Conservation (phyloP, 805 yeast genomes). For the Martiniozyma abietophila region DNA sequence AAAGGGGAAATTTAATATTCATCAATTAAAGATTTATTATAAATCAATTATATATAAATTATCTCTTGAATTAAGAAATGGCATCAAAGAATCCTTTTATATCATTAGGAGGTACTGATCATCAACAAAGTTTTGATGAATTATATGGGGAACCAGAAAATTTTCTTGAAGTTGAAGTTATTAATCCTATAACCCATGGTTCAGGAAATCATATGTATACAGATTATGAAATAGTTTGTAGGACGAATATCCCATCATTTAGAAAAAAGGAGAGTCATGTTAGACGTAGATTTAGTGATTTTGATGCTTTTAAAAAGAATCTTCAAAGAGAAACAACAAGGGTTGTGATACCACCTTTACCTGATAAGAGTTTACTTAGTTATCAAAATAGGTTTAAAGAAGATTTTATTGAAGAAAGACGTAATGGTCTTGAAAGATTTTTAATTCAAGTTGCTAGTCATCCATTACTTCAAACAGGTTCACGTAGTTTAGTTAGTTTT, state of each 20-base stretch:
- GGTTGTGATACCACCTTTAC: constrained; percentile 79
- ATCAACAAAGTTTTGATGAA: constrained; percentile 62
- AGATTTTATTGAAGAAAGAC: constrained; percentile 71
- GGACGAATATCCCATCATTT: constrained; percentile 88
- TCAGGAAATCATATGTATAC: constrained; percentile 56
- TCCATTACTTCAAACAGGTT: constrained; percentile 84
- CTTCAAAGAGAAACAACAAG: constrained; percentile 68
- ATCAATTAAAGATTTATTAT: constrained; percentile 1
- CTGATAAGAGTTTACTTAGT: constrained; percentile 64
- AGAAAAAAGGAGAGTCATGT: constrained; percentile 53
- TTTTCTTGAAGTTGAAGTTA: constrained; percentile 84
- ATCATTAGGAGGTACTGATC: constrained; percentile 23
- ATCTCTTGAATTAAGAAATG: no score
- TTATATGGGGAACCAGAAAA: constrained; percentile 92
- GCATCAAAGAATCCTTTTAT: constrained; percentile 28
- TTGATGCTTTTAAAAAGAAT: constrained; percentile 68
- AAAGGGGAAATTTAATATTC: not conserved
- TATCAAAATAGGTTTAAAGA: constrained; percentile 67
- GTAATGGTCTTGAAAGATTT: constrained; percentile 78
- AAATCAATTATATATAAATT: no score
- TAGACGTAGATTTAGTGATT: constrained; percentile 83
- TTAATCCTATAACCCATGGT: constrained; percentile 71
- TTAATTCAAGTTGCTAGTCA: constrained; percentile 77
- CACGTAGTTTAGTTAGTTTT: constrained; percentile 68
- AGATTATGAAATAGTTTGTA: constrained; percentile 83